Conservation (phyloP, 140 eudicot genomes). For the Ambrosia hybrid region DNA sequence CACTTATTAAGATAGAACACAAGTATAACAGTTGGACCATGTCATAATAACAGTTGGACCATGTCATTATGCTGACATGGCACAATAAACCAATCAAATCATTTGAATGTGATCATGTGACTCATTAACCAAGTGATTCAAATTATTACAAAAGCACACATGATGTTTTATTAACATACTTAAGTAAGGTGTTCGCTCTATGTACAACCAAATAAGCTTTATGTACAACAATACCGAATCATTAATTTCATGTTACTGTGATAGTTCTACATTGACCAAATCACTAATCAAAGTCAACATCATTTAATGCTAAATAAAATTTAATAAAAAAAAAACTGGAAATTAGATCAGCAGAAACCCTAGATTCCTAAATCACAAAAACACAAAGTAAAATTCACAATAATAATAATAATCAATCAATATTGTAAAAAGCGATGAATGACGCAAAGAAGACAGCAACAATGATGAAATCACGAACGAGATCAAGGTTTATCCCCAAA, state of each 20-base stretch:
- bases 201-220: too few relatives aligned
- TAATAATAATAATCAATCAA: conserved; percentile 12
- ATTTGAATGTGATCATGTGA: not conserved
- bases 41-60: not conserved
- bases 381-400: conserved; percentile 9
- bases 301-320: not conserved
- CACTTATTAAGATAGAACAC: not conserved
- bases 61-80: conserved; percentile 9
- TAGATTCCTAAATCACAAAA: conserved; percentile 18
- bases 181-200: too few relatives aligned
- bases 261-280: conserved; percentile 11
- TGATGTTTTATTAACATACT: too few relatives aligned
- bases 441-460: not conserved
- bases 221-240: not conserved
- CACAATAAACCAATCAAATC: conserved; percentile 1
- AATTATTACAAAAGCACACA: not conserved
- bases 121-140: not conserved
- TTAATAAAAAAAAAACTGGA: not conserved
- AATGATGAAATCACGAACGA: not conserved
- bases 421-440: conserved; percentile 16
- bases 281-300: conserved; percentile 15
- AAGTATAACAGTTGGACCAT: not conserved
- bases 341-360: conserved; percentile 24
- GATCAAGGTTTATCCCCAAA: conserved; percentile 6
- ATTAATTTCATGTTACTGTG: not conserved